A percentile compares a stretch with the other conserved stretches of the same genome.
phyloP scores from a whole-genome alignment of 2,329 filamentous ascomycete species.

The Penicillium sp. region DNA sequence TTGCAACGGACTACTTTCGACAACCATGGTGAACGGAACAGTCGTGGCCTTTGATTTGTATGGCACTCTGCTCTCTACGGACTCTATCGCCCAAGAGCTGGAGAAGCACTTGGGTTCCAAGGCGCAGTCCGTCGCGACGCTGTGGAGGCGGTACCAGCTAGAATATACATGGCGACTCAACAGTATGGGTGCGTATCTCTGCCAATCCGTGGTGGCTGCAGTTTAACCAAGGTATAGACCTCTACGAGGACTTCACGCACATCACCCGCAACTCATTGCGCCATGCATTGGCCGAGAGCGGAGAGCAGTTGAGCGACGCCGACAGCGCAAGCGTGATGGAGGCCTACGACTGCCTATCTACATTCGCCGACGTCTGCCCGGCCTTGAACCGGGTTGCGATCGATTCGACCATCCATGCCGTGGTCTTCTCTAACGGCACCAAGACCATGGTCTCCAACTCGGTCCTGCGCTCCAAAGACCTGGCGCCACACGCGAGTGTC shows the following conservation, averaged over 20 bases:
- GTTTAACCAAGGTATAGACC: constrained; percentile 44
- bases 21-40: constrained; percentile 28
- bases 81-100: constrained; percentile 62
- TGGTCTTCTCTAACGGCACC: constrained; percentile 71
- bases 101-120: constrained; percentile 56
- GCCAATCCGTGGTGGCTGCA: not conserved
- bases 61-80: constrained; percentile 69
- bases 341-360: constrained; percentile 62
- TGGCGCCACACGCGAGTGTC: constrained; percentile 48
- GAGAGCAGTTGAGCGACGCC: constrained; percentile 44
- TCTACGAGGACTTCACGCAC: constrained; percentile 61
- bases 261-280: constrained; percentile 61
- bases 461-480: constrained; percentile 55
- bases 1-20: not conserved
- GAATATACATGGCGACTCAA: constrained; percentile 76
- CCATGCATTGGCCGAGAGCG: constrained; percentile 62
- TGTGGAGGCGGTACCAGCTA: constrained; percentile 68
- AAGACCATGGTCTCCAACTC: constrained; percentile 61
- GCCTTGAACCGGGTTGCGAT: constrained; percentile 52
- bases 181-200: constrained; percentile 63
- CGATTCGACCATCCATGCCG: constrained; percentile 48
- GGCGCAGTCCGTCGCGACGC: constrained; percentile 55
- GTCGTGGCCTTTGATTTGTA: constrained; percentile 73
- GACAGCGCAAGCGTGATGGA: constrained; percentile 56
- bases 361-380: constrained; percentile 62